phyloP scores from a whole-genome alignment of 2,329 filamentous ascomycete species.

The Penicillium sp. region DNA sequence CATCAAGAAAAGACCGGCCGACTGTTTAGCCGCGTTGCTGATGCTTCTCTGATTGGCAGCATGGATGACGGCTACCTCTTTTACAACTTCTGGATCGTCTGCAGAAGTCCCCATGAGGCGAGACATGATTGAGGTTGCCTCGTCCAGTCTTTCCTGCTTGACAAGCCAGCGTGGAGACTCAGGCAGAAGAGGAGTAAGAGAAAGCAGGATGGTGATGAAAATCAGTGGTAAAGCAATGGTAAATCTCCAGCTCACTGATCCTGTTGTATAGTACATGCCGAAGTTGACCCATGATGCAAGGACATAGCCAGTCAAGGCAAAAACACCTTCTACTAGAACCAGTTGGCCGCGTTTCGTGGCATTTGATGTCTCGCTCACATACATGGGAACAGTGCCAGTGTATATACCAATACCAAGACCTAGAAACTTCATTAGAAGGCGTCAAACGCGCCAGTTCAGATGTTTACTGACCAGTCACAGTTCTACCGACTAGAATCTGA shows the following conservation, averaged over 20 bases:
- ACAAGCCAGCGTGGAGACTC: constrained; percentile 40
- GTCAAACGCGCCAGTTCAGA: neutral
- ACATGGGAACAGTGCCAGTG: constrained; percentile 19
- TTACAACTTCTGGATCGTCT: constrained; percentile 2
- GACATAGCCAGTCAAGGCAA: constrained; percentile 36
- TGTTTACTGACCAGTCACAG: constrained; percentile 11
- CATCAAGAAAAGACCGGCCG: constrained; percentile 11
- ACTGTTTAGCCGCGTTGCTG: constrained; percentile 1
- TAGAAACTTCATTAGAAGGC: neutral
- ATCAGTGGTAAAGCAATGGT: constrained; percentile 36
- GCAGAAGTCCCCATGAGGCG: constrained; percentile 1
- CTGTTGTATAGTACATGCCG: constrained; percentile 12
- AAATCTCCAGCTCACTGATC: constrained; percentile 18
- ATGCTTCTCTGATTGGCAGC: constrained; percentile 3
- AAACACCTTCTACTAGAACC: constrained; percentile 13
- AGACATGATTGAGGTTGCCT: constrained; percentile 9
- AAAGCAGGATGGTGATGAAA: constrained; percentile 43
- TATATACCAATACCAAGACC: constrained; percentile 17
- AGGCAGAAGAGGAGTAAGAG: constrained; percentile 29
- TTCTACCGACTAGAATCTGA: constrained; percentile 11
- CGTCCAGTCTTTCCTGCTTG: constrained; percentile 8
- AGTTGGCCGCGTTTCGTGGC: constrained; percentile 12
- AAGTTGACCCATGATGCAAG: constrained; percentile 28
- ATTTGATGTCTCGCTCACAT: constrained; percentile 13
- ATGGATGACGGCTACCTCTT: constrained; percentile 12